Evolutionary conservation across 768 basidiomycete genomes (phyloP).

Genomic region (Trametes villosa): DNA sequence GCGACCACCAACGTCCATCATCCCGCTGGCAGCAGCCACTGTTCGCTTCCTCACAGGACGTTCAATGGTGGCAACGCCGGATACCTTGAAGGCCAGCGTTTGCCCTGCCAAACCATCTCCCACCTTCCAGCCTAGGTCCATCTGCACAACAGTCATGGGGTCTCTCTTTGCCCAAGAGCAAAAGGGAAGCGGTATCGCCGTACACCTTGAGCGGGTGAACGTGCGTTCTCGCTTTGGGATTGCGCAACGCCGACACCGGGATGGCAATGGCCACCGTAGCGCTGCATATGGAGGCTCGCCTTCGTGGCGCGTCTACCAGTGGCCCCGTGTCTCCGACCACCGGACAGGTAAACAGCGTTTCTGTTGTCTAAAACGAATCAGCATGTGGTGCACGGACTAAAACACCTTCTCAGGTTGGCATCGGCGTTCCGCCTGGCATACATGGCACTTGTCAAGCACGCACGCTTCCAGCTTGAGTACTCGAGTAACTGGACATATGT

Average conservation of each 20-base stretch:
- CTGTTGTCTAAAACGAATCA: not conserved
- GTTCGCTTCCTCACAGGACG: not conserved
- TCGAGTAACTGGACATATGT: no score
- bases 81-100: no score
- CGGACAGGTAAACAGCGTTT: not conserved
- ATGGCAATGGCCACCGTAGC: no score
- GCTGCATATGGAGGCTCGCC: conserved; percentile 9
- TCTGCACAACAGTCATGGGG: not conserved
- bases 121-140: not conserved
- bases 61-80: no score
- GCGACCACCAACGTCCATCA: not conserved
- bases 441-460: no score
- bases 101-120: not conserved
- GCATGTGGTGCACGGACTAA: conserved; percentile 10
- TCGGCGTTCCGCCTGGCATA: not conserved
- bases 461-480: no score
- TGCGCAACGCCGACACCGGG: not conserved
- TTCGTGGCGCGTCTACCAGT: not conserved
- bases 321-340: not conserved
- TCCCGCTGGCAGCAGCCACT: not conserved
- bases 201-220: not conserved
- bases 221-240: conserved; percentile 11
- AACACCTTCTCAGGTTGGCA: not conserved
- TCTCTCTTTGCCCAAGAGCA: not conserved
- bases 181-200: not conserved